Evolutionary conservation across 176 grass and related monocot genomes (phyloP), one percentile per base, ranked within the genome.

Genomic region (Ananas comosus): DNA sequence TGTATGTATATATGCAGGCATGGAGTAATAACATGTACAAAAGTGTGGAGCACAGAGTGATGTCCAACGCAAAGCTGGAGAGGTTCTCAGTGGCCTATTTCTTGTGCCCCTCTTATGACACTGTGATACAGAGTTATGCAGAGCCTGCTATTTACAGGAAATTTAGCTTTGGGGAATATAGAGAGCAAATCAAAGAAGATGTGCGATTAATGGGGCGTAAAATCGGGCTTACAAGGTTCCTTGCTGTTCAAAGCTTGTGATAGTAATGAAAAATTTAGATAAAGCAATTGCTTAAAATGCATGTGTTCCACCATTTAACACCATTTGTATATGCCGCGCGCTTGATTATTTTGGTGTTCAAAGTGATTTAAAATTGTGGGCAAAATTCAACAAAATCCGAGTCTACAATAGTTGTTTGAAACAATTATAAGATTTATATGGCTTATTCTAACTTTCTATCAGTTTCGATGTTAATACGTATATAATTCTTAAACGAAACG

Each of bases 121-220:
- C 88, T 1, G 22, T 79, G 1, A 86, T 96, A 69, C 14, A 76
- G 51, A 49, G 67, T 48, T 13, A 51, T 50, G 48, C 11, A 33
- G 0, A 77, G 12, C 50, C 29, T n/a, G 25, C 11, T 14, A 69
- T 29, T 12, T 96, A 96, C 24, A 58, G 18, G 54, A 80, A 71
- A 70, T 96, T 96, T 65, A 96, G 77, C 64, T 96, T 96, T 61
- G 87, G 87, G 9, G 85, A 96, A 63, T 96, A 96, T 75, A 80
- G 80, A 68, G 67, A 57, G 4, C 82, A 84, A 72, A 50, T 91
- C 17, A 80, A 59, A 61, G 67, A 91, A 48, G 91, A 91, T 33
- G 85, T 96, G 12, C 82, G 69, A 64, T 70, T 74, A 12, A 86
- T 17, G 13, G 91, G 88, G 2, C 74, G 66, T 4, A 96, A 96